These are phyloP conservation scores for Cynara cardunculus DNA, from an alignment of 129 eudicot genomes.

Conservation along the genomic window DNA sequence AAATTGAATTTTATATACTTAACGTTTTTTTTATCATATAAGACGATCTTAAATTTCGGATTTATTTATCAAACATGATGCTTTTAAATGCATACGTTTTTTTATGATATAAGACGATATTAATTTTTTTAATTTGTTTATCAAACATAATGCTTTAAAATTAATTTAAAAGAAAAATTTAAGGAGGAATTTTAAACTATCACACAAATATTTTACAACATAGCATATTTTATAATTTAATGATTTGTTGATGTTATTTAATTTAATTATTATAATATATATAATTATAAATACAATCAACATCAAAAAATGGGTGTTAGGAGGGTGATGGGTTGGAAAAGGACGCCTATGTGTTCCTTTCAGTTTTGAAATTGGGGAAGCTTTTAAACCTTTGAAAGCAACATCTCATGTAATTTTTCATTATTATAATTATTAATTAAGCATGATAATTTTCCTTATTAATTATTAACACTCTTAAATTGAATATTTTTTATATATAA, in stretches of 20 bases:
- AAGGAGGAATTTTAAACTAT: too few relatives aligned
- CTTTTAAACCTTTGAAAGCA: slow-evolving; percentile 2
- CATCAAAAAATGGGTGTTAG: slow-evolving; percentile 1
- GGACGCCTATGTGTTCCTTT: neutral
- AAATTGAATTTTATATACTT: too few relatives aligned
- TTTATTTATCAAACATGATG: neutral
- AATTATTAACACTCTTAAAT: neutral
- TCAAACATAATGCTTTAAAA: neutral
- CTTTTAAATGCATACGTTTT: too few relatives aligned
- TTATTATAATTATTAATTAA: too few relatives aligned
- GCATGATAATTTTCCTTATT: neutral
- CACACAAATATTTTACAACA: neutral
- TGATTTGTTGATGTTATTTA: neutral
- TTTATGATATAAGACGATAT: neutral
- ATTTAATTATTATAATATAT: neutral
- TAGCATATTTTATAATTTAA: too few relatives aligned
- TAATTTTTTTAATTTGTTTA: too few relatives aligned
- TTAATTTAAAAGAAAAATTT: neutral
- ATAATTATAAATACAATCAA: neutral
- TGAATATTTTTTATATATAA: neutral
- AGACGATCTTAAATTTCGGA: neutral
- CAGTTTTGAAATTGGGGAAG: slow-evolving; percentile 6
- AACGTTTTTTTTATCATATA: too few relatives aligned
- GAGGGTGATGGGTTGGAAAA: slow-evolving; percentile 1
- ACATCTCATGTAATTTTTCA: neutral